Conservation (phyloP, 2,329 filamentous ascomycete genomes). For the Phialophora chinensis region DNA sequence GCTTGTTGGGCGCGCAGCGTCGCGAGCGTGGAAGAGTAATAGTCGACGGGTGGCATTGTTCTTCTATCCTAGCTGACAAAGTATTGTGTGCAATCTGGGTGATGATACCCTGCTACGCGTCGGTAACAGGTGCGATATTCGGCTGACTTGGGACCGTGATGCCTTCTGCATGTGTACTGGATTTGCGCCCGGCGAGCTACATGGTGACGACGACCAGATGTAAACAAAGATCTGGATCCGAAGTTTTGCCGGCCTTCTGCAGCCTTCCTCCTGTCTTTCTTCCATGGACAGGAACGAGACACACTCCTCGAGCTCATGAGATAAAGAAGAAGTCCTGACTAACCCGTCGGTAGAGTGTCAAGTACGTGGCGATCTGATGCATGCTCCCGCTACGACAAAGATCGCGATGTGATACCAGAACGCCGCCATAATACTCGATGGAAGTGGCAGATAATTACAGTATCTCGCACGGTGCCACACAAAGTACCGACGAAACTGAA, state of each 20-base stretch:
- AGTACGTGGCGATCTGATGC: background rate
- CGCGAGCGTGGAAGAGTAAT: slow-evolving; percentile 41
- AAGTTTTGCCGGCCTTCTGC: background rate
- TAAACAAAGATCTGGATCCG: background rate
- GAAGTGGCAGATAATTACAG: too few species aligned
- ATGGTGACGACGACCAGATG: background rate
- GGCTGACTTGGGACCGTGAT: background rate
- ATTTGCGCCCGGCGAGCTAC: too few species aligned
- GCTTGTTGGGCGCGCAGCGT: slow-evolving; percentile 35
- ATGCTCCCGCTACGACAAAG: too few species aligned
- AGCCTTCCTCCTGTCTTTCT: background rate
- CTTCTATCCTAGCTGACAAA: background rate
- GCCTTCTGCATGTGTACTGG: background rate
- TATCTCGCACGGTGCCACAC: too few species aligned
- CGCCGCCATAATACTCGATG: too few species aligned
- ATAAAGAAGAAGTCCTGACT: background rate
- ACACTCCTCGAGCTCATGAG: background rate
- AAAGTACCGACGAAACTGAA: too few species aligned
- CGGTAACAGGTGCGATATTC: background rate
- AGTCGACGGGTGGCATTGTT: slow-evolving; percentile 45
- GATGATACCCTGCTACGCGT: background rate
- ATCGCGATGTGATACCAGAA: too few species aligned
- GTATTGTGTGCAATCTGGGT: background rate
- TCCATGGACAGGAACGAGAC: background rate
- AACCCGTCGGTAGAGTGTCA: background rate